A percentile compares a stretch with the other conserved stretches of the same genome.
These are phyloP conservation scores for Fraxinus cuspidata DNA, from an alignment of 257 asterid species.

Conservation along the genomic window DNA sequence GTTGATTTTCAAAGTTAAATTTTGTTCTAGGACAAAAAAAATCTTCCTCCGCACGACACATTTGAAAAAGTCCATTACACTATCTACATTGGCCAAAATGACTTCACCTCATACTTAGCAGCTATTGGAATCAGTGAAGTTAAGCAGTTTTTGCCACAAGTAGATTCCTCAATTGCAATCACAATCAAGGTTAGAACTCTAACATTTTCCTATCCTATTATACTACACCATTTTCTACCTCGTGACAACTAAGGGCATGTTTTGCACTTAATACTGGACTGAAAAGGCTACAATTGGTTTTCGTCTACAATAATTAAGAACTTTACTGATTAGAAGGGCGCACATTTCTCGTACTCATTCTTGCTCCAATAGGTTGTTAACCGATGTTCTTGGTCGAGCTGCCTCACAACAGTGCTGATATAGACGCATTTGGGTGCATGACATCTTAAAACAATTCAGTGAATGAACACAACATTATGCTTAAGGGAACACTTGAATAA, in stretches of 20 bases:
- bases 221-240: background rate
- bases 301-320: conserved; percentile 36
- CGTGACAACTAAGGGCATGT: background rate
- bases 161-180: conserved; percentile 43
- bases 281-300: background rate
- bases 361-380: conserved; percentile 77
- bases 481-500: conserved; percentile 39
- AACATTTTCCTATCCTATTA: background rate
- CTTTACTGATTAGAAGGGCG: conserved; percentile 53
- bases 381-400: conserved; percentile 50
- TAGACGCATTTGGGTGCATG: conserved; percentile 61
- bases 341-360: conserved; percentile 55
- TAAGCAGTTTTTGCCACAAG: conserved; percentile 39
- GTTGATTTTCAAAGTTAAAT: background rate
- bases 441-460: conserved; percentile 59
- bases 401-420: conserved; percentile 47
- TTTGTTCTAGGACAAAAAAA: conserved; percentile 28
- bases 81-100: conserved; percentile 71
- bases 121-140: conserved; percentile 48
- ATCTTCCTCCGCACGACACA: conserved; percentile 50
- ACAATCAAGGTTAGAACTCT: conserved; percentile 49
- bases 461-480: conserved; percentile 46
- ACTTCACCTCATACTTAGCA: conserved; percentile 46
- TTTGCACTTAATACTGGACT: background rate
- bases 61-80: conserved; percentile 56